A percentile compares a stretch with the other conserved stretches of the same genome.
These are phyloP conservation scores for Aspergillus piperis DNA, from an alignment of 2,329 filamentous ascomycete genomes.

Conservation along the genomic window DNA sequence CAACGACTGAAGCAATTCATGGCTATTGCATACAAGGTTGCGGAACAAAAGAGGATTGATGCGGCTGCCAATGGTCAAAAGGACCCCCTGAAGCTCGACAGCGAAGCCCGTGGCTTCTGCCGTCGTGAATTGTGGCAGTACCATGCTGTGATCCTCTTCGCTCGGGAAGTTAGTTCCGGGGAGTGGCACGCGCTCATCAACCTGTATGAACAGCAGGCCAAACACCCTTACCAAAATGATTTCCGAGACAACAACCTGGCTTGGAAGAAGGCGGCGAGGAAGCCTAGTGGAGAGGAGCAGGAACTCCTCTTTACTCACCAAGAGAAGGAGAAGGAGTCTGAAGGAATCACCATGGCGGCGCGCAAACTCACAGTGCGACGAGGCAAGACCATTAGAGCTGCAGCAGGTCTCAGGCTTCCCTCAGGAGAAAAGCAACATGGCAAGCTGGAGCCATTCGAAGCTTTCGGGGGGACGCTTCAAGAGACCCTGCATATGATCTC, in stretches of 20 bases:
- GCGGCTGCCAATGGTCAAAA: constrained; percentile 51
- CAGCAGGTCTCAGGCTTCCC: constrained; percentile 46
- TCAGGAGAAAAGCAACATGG: constrained; percentile 60
- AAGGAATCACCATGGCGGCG: constrained; percentile 68
- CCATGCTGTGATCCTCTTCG: constrained; percentile 82
- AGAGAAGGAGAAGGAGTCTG: constrained; percentile 82
- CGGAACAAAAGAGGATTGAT: constrained; percentile 69
- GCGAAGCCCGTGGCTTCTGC: constrained; percentile 68
- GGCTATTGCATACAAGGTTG: constrained; percentile 74
- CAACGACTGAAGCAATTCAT: constrained; percentile 79
- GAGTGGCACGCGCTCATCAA: constrained; percentile 81
- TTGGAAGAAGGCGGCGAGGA: constrained; percentile 79
- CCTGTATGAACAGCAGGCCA: constrained; percentile 76
- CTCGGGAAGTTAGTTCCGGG: constrained; percentile 76
- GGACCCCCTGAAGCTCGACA: constrained; percentile 64
- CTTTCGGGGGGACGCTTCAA: constrained; percentile 76
- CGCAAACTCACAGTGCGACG: constrained; percentile 92
- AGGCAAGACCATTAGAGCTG: constrained; percentile 68
- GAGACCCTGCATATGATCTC: constrained; percentile 81
- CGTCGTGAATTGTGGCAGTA: constrained; percentile 82
- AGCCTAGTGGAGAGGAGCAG: constrained; percentile 72
- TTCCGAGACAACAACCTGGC: constrained; percentile 74
- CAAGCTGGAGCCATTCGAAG: constrained; percentile 73
- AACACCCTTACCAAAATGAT: constrained; percentile 76
- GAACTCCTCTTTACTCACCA: constrained; percentile 87